These are phyloP conservation scores for Oryza nivara DNA, from an alignment of 176 grass and related monocot species.

Conservation along the genomic window DNA sequence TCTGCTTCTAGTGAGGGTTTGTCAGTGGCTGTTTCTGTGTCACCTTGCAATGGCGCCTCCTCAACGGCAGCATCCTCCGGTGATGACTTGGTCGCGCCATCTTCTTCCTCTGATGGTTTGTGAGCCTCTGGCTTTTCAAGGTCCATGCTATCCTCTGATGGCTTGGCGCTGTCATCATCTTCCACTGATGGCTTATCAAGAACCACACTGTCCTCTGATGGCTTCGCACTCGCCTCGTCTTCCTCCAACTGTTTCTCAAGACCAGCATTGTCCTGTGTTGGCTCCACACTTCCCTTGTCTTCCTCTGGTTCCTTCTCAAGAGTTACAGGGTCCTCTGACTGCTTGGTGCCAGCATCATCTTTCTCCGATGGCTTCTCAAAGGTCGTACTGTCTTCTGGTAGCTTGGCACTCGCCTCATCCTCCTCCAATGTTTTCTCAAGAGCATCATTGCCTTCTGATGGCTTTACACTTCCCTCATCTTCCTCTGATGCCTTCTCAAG, in stretches of 20 bases:
- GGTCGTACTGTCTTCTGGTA: background rate
- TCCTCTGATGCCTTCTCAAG: slow-evolving; percentile 37
- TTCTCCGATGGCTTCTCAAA: slow-evolving; percentile 29
- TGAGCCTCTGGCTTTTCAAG: slow-evolving; percentile 21
- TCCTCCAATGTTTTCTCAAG: slow-evolving; percentile 27
- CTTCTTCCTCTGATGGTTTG: slow-evolving; percentile 42
- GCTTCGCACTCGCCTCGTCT: background rate
- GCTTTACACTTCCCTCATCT: slow-evolving; percentile 2
- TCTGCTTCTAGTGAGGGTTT: slow-evolving; percentile 26
- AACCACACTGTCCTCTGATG: background rate
- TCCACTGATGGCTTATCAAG: slow-evolving; percentile 26
- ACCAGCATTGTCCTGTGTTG: slow-evolving; percentile 30
- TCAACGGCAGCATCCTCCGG: background rate
- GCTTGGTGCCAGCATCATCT: slow-evolving; percentile 30
- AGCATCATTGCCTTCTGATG: slow-evolving; percentile 33
- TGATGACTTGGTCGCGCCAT: background rate
- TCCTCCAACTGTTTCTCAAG: slow-evolving; percentile 29
- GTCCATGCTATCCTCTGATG: slow-evolving; percentile 15
- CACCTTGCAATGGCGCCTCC: slow-evolving; percentile 4
- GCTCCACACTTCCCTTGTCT: background rate
- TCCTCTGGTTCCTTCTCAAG: slow-evolving; percentile 35
- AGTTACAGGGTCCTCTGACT: slow-evolving; percentile 9
- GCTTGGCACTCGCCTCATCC: background rate
- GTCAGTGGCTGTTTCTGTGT: background rate
- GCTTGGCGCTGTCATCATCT: slow-evolving; percentile 22